A percentile compares a stretch with the other conserved stretches of the same genome.
phyloP scores from a whole-genome alignment of 208 protist genomes.

The Crithidia expoeki region DNA sequence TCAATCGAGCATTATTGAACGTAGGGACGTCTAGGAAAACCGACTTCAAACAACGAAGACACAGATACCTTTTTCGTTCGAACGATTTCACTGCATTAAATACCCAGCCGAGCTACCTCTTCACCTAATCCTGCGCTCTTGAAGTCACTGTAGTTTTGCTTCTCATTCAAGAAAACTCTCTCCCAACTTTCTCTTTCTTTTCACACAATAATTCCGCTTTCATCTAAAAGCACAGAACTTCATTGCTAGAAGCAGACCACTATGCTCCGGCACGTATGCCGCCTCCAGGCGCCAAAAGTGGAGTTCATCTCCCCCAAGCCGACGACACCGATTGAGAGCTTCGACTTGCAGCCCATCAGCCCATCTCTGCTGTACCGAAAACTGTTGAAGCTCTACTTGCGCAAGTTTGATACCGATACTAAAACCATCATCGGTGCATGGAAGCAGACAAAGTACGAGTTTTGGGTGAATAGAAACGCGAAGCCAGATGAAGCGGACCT shows the following conservation, averaged over 20 bases:
- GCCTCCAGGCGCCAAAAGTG: conserved; percentile 47
- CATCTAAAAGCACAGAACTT: background rate
- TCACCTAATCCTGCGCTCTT: too few relatives aligned
- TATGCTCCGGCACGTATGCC: conserved; percentile 29
- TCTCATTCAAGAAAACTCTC: background rate
- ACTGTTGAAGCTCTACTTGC: conserved; percentile 82
- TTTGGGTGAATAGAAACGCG: conserved; percentile 67
- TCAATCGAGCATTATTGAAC: too few relatives aligned
- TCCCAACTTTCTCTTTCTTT: background rate
- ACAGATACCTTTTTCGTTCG: too few relatives aligned
- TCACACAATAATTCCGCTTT: background rate
- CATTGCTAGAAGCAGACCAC: background rate
- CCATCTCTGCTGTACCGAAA: conserved; percentile 74
- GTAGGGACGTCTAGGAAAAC: too few relatives aligned
- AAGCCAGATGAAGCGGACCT: conserved; percentile 51
- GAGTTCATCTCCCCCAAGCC: conserved; percentile 81
- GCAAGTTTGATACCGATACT: conserved; percentile 89
- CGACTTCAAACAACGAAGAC: too few relatives aligned
- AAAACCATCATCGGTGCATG: conserved; percentile 84
- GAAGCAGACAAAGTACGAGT: conserved; percentile 91
- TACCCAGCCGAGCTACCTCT: too few relatives aligned
- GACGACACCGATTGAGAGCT: conserved; percentile 48
- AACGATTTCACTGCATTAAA: too few relatives aligned
- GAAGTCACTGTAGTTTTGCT: too few relatives aligned
- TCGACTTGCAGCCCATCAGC: conserved; percentile 59